These are phyloP conservation scores for Psilocybe subaeruginosa DNA, from an alignment of 768 basidiomycete species.

Conservation along the genomic window DNA sequence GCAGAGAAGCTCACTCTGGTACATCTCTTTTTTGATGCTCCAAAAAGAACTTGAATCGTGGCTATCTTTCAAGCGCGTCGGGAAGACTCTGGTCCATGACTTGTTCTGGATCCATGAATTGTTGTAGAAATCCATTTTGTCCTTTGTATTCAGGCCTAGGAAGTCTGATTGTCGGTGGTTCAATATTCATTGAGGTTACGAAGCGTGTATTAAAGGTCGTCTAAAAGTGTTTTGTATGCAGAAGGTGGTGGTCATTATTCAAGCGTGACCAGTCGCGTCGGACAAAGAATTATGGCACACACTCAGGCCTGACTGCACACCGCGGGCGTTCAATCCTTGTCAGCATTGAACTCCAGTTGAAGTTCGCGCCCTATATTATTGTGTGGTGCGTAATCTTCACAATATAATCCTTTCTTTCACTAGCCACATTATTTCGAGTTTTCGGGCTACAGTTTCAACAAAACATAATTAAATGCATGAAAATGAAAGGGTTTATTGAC, in stretches of 20 bases:
- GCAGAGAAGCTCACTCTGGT: slow-evolving; percentile 36
- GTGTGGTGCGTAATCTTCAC: no score
- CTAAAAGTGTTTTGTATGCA: neutral
- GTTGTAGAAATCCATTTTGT: slow-evolving; percentile 17
- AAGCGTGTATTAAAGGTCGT: neutral
- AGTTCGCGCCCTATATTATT: no score
- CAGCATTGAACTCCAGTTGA: no score
- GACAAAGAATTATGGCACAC: no score
- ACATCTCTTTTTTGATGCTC: slow-evolving; percentile 39
- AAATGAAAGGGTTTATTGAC: no score
- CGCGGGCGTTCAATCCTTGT: no score
- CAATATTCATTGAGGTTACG: neutral
- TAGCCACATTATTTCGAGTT: no score
- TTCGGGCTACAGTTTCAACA: no score
- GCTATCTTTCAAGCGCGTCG: slow-evolving; percentile 31
- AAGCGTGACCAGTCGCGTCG: neutral
- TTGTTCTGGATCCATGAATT: slow-evolving; percentile 12
- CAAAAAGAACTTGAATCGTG: slow-evolving; percentile 41
- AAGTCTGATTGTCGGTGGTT: neutral
- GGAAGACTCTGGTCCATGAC: slow-evolving; percentile 11
- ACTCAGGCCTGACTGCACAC: no score
- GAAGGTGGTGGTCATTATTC: neutral
- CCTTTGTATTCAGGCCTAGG: slow-evolving; percentile 13
- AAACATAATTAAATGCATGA: no score
- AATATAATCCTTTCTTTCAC: no score